These are phyloP conservation scores for Leccinum fuscescens DNA, from an alignment of 1,284 basidiomycete species.

Conservation along the genomic window DNA sequence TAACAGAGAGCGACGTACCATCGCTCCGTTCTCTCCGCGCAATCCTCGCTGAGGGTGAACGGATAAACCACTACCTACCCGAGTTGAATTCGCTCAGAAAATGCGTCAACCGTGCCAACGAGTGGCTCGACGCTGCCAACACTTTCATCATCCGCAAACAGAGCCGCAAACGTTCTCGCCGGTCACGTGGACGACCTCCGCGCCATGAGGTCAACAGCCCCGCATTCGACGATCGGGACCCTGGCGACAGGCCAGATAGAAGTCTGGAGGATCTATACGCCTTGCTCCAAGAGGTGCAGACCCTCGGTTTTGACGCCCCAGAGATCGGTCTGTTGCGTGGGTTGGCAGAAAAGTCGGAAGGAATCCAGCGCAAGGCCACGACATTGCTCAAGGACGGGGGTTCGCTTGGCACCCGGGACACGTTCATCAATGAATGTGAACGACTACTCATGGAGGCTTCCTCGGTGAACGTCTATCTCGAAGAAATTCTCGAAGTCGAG, in stretches of 20 bases:
- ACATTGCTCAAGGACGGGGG: slow-evolving; percentile 44
- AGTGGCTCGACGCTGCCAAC: slow-evolving; percentile 82
- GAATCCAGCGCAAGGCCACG: slow-evolving; percentile 55
- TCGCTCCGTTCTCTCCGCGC: slow-evolving; percentile 73
- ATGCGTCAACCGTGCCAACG: slow-evolving; percentile 78
- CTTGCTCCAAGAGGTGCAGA: slow-evolving; percentile 68
- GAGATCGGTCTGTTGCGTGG: slow-evolving; percentile 63
- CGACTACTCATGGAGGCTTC: slow-evolving; percentile 65
- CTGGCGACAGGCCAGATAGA: slow-evolving; percentile 65
- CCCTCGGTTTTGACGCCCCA: slow-evolving; percentile 75
- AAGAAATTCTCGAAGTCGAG: slow-evolving; percentile 72
- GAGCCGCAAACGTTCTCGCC: slow-evolving; percentile 67
- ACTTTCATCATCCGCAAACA: slow-evolving; percentile 70
- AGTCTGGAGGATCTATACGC: slow-evolving; percentile 64
- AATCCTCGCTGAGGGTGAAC: slow-evolving; percentile 83
- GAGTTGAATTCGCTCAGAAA: slow-evolving; percentile 74
- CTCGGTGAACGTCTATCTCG: slow-evolving; percentile 74
- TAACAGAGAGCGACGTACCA: slow-evolving; percentile 70
- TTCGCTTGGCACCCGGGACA: slow-evolving; percentile 45
- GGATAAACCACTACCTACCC: slow-evolving; percentile 71
- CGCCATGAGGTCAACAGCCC: slow-evolving; percentile 34
- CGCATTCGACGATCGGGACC: slow-evolving; percentile 48
- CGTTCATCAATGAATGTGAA: slow-evolving; percentile 67
- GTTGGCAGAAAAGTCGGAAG: slow-evolving; percentile 65
- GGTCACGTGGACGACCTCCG: slow-evolving; percentile 55